Conservation (phyloP, 139 green algal genomes). For the Chlorella sorokiniana region DNA sequence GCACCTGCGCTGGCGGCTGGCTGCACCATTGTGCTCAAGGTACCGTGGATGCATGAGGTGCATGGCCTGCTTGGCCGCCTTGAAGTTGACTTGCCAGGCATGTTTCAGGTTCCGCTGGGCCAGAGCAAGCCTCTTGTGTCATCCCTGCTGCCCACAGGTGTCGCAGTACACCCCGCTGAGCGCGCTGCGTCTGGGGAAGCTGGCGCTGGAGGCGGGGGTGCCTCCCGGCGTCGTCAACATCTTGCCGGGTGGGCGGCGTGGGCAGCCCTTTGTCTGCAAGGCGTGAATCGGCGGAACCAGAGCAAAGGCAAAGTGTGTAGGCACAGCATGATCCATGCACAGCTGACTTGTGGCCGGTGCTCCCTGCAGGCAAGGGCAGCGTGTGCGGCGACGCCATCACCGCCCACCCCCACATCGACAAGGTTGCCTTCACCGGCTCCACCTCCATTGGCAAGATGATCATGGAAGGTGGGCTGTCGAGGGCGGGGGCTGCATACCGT, state of each 20-base stretch:
- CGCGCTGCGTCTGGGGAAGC: slow-evolving; percentile 62
- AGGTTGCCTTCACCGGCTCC: slow-evolving; percentile 80
- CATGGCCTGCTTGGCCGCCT: neutral
- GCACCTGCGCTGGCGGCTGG: slow-evolving; percentile 59
- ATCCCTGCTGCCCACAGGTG: slow-evolving; percentile 15
- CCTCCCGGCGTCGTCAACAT: slow-evolving; percentile 79
- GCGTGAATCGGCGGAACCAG: no score
- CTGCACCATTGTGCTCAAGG: slow-evolving; percentile 61
- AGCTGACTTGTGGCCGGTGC: no score
- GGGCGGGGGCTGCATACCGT: neutral
- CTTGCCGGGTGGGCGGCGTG: slow-evolving; percentile 42
- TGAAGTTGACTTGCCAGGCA: no score
- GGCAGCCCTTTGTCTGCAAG: neutral
- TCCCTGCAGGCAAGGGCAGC: slow-evolving; percentile 66
- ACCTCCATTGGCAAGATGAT: slow-evolving; percentile 71
- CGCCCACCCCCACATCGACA: slow-evolving; percentile 63
- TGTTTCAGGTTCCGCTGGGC: no score
- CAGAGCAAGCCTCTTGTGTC: no score
- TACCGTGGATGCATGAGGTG: neutral
- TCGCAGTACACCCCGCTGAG: slow-evolving; percentile 67
- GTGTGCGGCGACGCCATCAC: slow-evolving; percentile 63
- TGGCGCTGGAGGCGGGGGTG: slow-evolving; percentile 74
- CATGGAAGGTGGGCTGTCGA: slow-evolving; percentile 32
- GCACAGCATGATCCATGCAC: no score
- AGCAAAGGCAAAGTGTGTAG: no score